These are phyloP conservation scores for Lipomyces yamanashiensis DNA, from an alignment of 805 yeast species.

Conservation along the genomic window DNA sequence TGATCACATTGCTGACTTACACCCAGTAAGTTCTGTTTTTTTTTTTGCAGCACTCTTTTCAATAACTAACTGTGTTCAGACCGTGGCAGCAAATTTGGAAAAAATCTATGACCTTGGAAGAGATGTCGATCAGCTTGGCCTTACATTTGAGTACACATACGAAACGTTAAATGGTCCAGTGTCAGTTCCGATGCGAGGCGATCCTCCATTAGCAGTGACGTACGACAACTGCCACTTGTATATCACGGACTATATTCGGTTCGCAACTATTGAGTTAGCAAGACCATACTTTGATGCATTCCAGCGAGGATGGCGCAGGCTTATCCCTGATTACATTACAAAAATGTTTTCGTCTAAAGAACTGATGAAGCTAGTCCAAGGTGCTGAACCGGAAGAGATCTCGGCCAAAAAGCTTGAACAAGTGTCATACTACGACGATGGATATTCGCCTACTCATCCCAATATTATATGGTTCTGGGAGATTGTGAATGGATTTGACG, in stretches of 20 bases:
- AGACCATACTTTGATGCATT: slow-evolving; percentile 36
- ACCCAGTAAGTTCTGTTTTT: slow-evolving; percentile 28
- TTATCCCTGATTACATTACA: slow-evolving; percentile 31
- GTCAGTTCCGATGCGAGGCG: slow-evolving; percentile 14
- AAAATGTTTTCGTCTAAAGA: slow-evolving; percentile 29
- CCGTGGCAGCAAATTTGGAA: slow-evolving; percentile 8
- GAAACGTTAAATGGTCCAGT: slow-evolving; percentile 14
- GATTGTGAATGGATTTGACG: slow-evolving; percentile 49
- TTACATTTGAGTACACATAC: slow-evolving; percentile 36
- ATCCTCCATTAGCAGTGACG: slow-evolving; percentile 28
- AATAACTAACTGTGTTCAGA: slow-evolving; percentile 10
- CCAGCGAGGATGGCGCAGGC: slow-evolving; percentile 36
- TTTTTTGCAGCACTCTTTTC: background rate
- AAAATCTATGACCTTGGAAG: no score
- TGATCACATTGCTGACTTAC: slow-evolving; percentile 36
- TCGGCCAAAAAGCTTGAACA: slow-evolving; percentile 50
- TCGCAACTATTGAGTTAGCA: slow-evolving; percentile 17
- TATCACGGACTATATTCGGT: slow-evolving; percentile 29
- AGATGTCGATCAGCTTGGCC: slow-evolving; percentile 6
- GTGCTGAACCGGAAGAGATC: slow-evolving; percentile 46
- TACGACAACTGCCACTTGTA: slow-evolving; percentile 27
- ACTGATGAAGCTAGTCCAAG: slow-evolving; percentile 48
- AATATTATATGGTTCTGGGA: slow-evolving; percentile 54
- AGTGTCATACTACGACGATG: slow-evolving; percentile 50
- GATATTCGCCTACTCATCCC: slow-evolving; percentile 49